Evolutionary conservation across 805 yeast species (phyloP), one percentile per base, ranked within the genome.

Genomic region (Schwanniomyces yamadae): DNA sequence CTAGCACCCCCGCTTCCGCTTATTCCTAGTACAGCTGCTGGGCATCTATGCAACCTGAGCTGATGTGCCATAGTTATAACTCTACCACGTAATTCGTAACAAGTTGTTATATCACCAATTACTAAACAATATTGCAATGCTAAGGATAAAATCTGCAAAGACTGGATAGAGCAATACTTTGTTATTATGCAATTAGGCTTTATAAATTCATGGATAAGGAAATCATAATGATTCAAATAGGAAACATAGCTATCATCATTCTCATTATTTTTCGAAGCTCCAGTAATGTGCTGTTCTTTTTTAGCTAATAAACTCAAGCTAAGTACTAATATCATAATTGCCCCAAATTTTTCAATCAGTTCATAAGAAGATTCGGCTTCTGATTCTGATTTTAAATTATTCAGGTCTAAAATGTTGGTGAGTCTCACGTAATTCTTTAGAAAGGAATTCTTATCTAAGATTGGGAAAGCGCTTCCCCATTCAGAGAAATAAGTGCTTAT

Each of bases 51-150:
- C 29, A 89, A 66, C 48, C 96, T 75, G 35, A 89, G 63, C 48
- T 88, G 93, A 49, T 86, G 95, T 4, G 90, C 82, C 90, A 86
- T 84, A 18, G 88, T 80, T 9, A 83, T 77, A 6, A 83, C 80
- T 46, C 80, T 70, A 28, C 91, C 90, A 40, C 95, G 71, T 27
- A 84, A 68, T 35, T 82, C 83, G 62, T 87, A 88, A 41, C 88
- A 72, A 1, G 87, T 80, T 6, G 80, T 71, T 28, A 80, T 74
- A 55, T 84, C 89, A 13, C 95, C 95, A 5, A 76, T 75, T 24
- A 81, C 80, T 23, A 84, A 61, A 52, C 85, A 81, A 52, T 84
- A 85, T 39, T 83, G 76, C 17, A 84, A 63, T 3, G 90, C 80
- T 41, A 89, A 63, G 0, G 86, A 62, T 20, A 84, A 61, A 23